Base-by-base conservation (phyloP, 768 basidiomycete genomes). In the Mycena chlorophos region DNA sequence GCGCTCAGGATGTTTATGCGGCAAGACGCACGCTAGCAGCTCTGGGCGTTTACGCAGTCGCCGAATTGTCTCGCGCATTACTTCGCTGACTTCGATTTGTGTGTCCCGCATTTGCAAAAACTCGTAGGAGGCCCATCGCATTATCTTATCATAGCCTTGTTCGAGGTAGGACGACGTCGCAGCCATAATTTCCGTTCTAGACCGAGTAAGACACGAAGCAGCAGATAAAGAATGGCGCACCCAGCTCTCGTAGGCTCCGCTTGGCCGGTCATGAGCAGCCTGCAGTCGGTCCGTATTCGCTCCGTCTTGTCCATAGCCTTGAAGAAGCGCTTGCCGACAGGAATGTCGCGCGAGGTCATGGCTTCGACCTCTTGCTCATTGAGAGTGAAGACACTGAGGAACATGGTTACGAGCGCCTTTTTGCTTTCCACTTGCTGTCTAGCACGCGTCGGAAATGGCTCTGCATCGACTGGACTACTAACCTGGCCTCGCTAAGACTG, bases 371-470 rank as follows among this genome's bases (percentile, higher is more conserved):
- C 94, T 13, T 79, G 76, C 1, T 88, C 81, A 3, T 73, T 81
- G 14, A 98, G 82, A 1, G 94, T 97, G 71, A 98, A 99, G 2
- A 89, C 85, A 0, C 79, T 71, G 22, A 99, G 81, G 72, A 99
- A 98, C 13, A 89, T 71, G 1, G 80, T 71, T 3, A 96, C 84
- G 57, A 98, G 85, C 0, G 85, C 81, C 64, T 87, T 84, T 51
- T 82, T 86, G 26, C 82, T 79, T 49, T 89, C 85, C 19, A 91
- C 84, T 49, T 81, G 78, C 63, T 86, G 82, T 65, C 91, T 91
- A 66, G 19, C 40, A 28, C 14, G 14, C 27, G 26, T 16, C 43
- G 40, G 47, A 43, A 29, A 56, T 25, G 10, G 27, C 28, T 40
- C 13, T 10, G 20, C 22, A 16, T 3, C 16, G 49, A 19, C 29